Base-by-base conservation (phyloP, 805 yeast genomes). In the Ogataea henricii region DNA sequence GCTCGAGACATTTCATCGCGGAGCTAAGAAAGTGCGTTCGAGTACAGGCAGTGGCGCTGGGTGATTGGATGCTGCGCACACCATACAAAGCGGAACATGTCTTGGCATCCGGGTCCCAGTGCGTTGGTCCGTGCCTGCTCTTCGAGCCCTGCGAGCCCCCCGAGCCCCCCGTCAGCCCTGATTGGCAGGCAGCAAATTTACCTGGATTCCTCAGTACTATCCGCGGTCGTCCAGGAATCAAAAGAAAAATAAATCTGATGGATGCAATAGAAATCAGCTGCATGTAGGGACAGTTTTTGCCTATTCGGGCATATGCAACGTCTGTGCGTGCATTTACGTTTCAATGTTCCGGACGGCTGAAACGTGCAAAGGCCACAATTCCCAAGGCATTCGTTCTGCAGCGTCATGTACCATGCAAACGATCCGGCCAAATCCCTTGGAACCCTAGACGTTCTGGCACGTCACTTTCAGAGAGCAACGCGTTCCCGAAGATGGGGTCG, bases 281-380 rank as follows among this genome's bases (percentile, higher is more conserved):
- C 42, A 27, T n/a, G 20, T n/a, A 16, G 4, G 27, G 3, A 13
- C 13, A 17, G 26, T 2, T 17, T 17, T 39, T 18, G 16, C 33
- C 42, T 10, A 14, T 13, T 26, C 4, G 16, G 25, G 41, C 9
- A 18, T 6, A 18, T 18, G 42, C 42, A 17, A 18, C 10, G n/a
- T 13, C 23, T 18, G 18, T 26, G 12, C 3, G 27, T 39, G 42
- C 42, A 39, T 39, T 27, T 13, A 26, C 42, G 42, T 39, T 39
- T 39, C 33, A 39, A 39, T 39, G 42, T 39, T 39, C 25, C 14
- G 3, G 6, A 12, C 13, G 22, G n/a, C 33, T 16, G 4, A 18
- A 17, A 14, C 26, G 22, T 26, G 17, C 14, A 23, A 39, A 16
- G 23, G 13, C 23, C 35, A 14, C 20, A 32, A 32, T 17, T 14